Conservation (phyloP, 208 protist species). For the Lotmaria passim region DNA sequence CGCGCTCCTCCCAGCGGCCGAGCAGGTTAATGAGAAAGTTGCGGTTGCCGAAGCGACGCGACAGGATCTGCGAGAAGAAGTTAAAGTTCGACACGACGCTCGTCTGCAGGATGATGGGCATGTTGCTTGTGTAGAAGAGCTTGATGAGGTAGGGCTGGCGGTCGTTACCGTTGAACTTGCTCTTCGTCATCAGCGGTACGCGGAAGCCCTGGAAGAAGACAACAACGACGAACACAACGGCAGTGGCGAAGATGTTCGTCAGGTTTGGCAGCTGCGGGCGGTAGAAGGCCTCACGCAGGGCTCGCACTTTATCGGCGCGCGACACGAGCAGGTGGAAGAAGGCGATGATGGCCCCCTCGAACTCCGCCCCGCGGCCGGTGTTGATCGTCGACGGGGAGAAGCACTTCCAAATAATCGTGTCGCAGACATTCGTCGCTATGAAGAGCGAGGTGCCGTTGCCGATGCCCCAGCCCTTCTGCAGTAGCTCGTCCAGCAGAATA, state of each 20-base stretch:
- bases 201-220: conserved; percentile 99
- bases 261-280: conserved; percentile 99
- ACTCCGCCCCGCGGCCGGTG: conserved; percentile 97
- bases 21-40: conserved; percentile 99
- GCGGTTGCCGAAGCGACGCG: conserved; percentile 95
- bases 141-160: conserved; percentile 99
- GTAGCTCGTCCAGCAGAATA: conserved; percentile 98
- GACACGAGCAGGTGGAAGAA: conserved; percentile 99
- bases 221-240: conserved; percentile 99
- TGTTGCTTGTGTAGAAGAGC: conserved; percentile 99
- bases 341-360: conserved; percentile 99
- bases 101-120: conserved; percentile 99
- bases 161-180: conserved; percentile 73
- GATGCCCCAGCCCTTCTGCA: conserved; percentile 99
- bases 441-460: conserved; percentile 99
- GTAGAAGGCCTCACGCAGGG: conserved; percentile 99
- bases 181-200: conserved; percentile 95
- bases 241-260: conserved; percentile 99
- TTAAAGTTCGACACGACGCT: conserved; percentile 99
- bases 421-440: conserved; percentile 99
- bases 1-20: conserved; percentile 95
- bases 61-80: conserved; percentile 99
- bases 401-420: conserved; percentile 99
- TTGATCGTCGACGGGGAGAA: conserved; percentile 99
- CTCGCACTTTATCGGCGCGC: conserved; percentile 96